Conservation (phyloP, 2,329 filamentous ascomycete species). For the Thielaviopsis ethacetica region DNA sequence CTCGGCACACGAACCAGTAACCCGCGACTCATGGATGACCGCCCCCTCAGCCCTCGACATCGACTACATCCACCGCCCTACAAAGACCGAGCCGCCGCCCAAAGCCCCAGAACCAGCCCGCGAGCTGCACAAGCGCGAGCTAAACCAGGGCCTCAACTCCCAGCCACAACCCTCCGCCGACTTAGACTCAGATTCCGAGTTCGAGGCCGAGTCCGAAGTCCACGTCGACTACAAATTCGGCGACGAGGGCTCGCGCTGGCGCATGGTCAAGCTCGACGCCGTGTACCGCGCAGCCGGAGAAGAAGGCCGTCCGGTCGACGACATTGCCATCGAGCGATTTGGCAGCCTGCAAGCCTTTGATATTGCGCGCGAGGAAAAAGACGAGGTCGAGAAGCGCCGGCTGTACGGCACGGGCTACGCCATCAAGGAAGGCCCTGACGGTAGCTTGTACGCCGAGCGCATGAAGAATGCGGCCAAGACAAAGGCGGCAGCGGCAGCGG, state of each 20-base stretch:
- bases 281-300: constrained; percentile 71
- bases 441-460: constrained; percentile 69
- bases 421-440: constrained; percentile 71
- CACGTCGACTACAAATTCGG: constrained; percentile 68
- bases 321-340: constrained; percentile 68
- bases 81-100: constrained; percentile 33
- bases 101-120: constrained; percentile 45
- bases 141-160: constrained; percentile 51
- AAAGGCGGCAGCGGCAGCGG: too few relatives aligned
- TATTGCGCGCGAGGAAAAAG: constrained; percentile 79
- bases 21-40: constrained; percentile 87
- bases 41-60: constrained; percentile 66
- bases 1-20: constrained; percentile 16
- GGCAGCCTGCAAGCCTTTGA: constrained; percentile 75
- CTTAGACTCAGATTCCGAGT: constrained; percentile 32
- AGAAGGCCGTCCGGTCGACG: constrained; percentile 54
- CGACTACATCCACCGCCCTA: constrained; percentile 59
- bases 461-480: constrained; percentile 29
- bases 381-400: constrained; percentile 69
- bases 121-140: constrained; percentile 61
- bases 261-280: constrained; percentile 84
- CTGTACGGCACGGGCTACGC: constrained; percentile 76
- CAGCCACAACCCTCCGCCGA: constrained; percentile 23
- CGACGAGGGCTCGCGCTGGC: constrained; percentile 79
- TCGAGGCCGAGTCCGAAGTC: constrained; percentile 31